phyloP scores from a whole-genome alignment of 2,329 filamentous ascomycete species.

The Metarhizium rileyi region DNA sequence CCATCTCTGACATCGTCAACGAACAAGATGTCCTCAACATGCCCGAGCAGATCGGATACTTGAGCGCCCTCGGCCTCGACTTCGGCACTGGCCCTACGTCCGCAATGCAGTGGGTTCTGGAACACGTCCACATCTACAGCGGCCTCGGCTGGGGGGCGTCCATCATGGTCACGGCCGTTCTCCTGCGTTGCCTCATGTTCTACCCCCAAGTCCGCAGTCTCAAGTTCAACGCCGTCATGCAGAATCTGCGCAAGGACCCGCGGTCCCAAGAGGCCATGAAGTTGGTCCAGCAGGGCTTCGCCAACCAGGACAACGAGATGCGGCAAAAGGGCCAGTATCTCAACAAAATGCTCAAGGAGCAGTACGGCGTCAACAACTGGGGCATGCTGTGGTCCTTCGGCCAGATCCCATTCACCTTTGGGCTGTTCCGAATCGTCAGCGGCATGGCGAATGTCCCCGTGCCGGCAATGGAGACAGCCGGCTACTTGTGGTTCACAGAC shows the following conservation, averaged over 20 bases:
- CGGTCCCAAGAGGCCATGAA: conserved; percentile 39
- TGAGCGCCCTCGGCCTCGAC: conserved; percentile 74
- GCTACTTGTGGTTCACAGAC: conserved; percentile 70
- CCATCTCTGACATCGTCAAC: conserved; percentile 25
- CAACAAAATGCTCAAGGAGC: conserved; percentile 25
- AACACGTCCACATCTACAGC: conserved; percentile 68
- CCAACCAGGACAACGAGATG: conserved; percentile 34
- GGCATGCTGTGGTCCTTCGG: conserved; percentile 29
- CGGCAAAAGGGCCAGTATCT: conserved; percentile 25
- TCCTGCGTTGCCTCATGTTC: conserved; percentile 56
- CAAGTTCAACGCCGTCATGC: conserved; percentile 43
- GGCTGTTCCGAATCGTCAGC: conserved; percentile 67
- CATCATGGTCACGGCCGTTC: conserved; percentile 54
- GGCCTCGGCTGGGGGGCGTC: conserved; percentile 77
- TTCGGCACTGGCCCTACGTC: conserved; percentile 76
- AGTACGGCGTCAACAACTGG: conserved; percentile 24
- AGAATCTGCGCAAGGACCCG: conserved; percentile 44
- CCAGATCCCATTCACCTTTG: conserved; percentile 61
- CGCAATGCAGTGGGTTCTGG: conserved; percentile 64
- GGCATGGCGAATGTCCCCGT: conserved; percentile 72
- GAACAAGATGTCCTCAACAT: conserved; percentile 44
- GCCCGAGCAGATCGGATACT: conserved; percentile 70
- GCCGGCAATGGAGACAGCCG: conserved; percentile 62
- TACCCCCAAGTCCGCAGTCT: conserved; percentile 41
- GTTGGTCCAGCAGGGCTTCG: conserved; percentile 36